A percentile compares a stretch with the other conserved stretches of the same genome.
phyloP scores from a whole-genome alignment of 495 filamentous ascomycete genomes.

The Bombardia bombarda region DNA sequence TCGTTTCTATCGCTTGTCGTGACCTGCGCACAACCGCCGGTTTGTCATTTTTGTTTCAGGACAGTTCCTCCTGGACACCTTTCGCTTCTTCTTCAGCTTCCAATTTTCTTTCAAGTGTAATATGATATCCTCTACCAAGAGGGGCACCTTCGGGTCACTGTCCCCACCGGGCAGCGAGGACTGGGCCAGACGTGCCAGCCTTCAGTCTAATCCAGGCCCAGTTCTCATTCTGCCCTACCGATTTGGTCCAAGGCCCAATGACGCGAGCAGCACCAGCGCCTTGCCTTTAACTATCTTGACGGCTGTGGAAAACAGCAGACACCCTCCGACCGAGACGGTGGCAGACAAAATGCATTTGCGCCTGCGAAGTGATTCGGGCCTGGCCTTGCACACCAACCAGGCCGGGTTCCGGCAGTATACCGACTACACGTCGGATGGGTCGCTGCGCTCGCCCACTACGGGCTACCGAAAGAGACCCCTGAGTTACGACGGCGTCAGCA shows the following conservation, averaged over 20 bases:
- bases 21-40: no score
- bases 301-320: background rate
- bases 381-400: conserved; percentile 27
- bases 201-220: conserved; percentile 7
- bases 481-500: conserved; percentile 11
- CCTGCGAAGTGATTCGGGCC: conserved; percentile 32
- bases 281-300: no score
- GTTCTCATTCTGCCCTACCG: conserved; percentile 5
- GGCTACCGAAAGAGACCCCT: background rate
- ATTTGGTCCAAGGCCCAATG: conserved; percentile 3
- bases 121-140: conserved; percentile 11
- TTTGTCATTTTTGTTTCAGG: no score
- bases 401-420: conserved; percentile 26
- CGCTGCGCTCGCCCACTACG: conserved; percentile 4
- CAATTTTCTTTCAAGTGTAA: background rate
- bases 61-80: background rate
- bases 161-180: conserved; percentile 9
- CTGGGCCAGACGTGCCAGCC: conserved; percentile 9
- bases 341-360: background rate
- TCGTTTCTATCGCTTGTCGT: no score
- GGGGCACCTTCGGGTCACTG: conserved; percentile 12
- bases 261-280: no score
- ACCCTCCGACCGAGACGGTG: no score
- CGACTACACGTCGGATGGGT: conserved; percentile 21
- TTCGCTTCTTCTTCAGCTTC: background rate